phyloP scores from a whole-genome alignment of 345 rosid genomes.

The Moringa oleifera region DNA sequence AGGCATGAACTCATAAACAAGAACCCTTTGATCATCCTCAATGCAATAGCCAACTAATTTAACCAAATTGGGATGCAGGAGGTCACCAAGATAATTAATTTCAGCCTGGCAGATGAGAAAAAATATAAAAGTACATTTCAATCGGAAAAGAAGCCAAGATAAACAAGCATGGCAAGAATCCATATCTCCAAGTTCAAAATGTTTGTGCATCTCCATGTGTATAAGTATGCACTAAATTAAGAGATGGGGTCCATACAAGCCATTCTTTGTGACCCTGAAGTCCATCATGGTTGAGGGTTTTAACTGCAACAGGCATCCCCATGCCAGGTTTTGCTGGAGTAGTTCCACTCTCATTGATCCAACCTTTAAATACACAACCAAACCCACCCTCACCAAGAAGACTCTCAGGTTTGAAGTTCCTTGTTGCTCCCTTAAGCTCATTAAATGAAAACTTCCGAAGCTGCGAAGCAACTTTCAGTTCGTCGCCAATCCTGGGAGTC shows the following conservation, averaged over 20 bases:
- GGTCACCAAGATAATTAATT: conserved; percentile 51
- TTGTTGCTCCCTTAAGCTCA: conserved; percentile 32
- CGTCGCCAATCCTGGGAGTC: conserved; percentile 25
- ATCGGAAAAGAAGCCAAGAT: neutral
- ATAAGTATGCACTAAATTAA: neutral
- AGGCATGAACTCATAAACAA: too few relatives aligned
- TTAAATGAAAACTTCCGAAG: conserved; percentile 34
- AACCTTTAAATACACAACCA: conserved; percentile 50
- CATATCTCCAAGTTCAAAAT: too few relatives aligned
- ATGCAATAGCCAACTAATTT: too few relatives aligned
- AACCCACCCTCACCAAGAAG: conserved; percentile 48
- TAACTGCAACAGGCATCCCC: conserved; percentile 44
- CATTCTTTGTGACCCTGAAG: conserved; percentile 62
- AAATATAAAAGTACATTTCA: conserved; percentile 4
- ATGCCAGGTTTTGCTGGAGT: conserved; percentile 34
- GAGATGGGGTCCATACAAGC: conserved; percentile 39
- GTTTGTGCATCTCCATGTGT: neutral
- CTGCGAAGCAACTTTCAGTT: conserved; percentile 30
- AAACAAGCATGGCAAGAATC: neutral
- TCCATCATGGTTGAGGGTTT: conserved; percentile 47
- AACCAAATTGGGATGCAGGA: too few relatives aligned
- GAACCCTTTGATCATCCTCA: conserved; percentile 57
- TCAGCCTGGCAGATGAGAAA: conserved; percentile 36
- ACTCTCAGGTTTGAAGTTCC: conserved; percentile 33
- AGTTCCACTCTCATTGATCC: conserved; percentile 38